These are phyloP conservation scores for Dissoconium aciculare DNA, from an alignment of 2,329 filamentous ascomycete genomes.

Conservation along the genomic window DNA sequence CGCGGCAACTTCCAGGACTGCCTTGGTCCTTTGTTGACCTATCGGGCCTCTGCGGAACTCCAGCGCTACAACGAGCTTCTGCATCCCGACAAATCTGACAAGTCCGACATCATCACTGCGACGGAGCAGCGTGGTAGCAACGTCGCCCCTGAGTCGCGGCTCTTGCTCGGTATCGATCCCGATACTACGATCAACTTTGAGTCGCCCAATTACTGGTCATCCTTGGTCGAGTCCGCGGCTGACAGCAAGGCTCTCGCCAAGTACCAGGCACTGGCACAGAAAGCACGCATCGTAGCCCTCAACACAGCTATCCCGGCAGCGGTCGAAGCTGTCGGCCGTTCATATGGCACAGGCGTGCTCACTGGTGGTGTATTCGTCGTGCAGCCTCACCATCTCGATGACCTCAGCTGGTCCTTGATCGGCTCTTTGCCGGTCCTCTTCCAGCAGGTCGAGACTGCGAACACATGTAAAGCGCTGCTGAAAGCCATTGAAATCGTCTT, in stretches of 20 bases:
- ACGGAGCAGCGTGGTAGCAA: conserved; percentile 73
- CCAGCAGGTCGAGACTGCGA: conserved; percentile 67
- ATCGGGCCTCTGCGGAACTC: conserved; percentile 77
- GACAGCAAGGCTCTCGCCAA: conserved; percentile 35
- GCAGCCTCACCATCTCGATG: conserved; percentile 71
- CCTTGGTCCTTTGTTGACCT: conserved; percentile 89
- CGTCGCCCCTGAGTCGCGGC: conserved; percentile 64
- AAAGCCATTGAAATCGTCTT: conserved; percentile 73
- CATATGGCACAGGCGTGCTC: conserved; percentile 67
- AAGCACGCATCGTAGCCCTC: conserved; percentile 64
- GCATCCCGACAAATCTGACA: conserved; percentile 77
- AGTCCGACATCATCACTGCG: conserved; percentile 78
- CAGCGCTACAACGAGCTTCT: conserved; percentile 84
- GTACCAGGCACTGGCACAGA: conserved; percentile 53
- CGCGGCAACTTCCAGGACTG: conserved; percentile 95
- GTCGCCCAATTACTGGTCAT: background rate
- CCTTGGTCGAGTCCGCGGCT: conserved; percentile 30
- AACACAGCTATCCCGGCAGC: conserved; percentile 79
- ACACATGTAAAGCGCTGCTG: conserved; percentile 53
- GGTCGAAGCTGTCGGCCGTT: conserved; percentile 70
- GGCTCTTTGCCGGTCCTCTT: conserved; percentile 76
- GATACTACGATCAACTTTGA: conserved; percentile 59
- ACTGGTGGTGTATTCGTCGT: conserved; percentile 71
- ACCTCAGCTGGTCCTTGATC: conserved; percentile 83
- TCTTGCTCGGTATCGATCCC: conserved; percentile 72